Conservation (phyloP, 225 moss, liverwort and hornwort species). For the Pseudoscleropodium purum region DNA sequence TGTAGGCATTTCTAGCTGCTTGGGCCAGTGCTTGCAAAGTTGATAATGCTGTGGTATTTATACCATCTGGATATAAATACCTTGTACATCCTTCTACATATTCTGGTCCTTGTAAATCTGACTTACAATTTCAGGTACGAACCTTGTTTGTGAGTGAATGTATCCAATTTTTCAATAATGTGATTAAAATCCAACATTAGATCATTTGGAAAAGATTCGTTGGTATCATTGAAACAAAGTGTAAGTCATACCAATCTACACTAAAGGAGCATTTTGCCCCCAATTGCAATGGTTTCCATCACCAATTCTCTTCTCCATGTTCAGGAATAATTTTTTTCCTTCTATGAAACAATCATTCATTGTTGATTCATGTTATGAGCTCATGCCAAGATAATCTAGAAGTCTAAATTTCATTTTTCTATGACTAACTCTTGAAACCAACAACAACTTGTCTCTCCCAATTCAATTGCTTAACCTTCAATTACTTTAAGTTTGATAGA, state of each 20-base stretch:
- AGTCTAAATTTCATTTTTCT: not conserved
- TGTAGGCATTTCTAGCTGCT: conserved; percentile 55
- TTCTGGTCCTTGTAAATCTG: conserved; percentile 32
- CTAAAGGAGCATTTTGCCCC: not conserved
- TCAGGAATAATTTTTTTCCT: not conserved
- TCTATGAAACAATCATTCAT: rapidly evolving
- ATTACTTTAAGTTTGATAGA: not conserved
- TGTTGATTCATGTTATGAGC: not conserved
- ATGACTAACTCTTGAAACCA: not conserved
- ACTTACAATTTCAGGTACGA: conserved; percentile 6
- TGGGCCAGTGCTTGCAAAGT: conserved; percentile 53
- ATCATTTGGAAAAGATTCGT: not conserved
- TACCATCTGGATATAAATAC: conserved; percentile 42
- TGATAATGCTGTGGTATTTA: not conserved
- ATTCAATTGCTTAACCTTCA: not conserved
- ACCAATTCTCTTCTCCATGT: too few species aligned
- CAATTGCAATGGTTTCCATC: not conserved
- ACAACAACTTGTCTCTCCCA: too few species aligned
- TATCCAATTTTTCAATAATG: not conserved
- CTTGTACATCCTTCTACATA: conserved; percentile 45
- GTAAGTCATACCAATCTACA: not conserved
- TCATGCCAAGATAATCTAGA: not conserved
- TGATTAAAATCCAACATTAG: not conserved
- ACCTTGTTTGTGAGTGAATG: not conserved
- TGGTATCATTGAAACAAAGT: not conserved